A percentile compares a stretch with the other conserved stretches of the same genome.
phyloP scores from a whole-genome alignment of 1,139 yeast genomes.

The Candida freyschussii region DNA sequence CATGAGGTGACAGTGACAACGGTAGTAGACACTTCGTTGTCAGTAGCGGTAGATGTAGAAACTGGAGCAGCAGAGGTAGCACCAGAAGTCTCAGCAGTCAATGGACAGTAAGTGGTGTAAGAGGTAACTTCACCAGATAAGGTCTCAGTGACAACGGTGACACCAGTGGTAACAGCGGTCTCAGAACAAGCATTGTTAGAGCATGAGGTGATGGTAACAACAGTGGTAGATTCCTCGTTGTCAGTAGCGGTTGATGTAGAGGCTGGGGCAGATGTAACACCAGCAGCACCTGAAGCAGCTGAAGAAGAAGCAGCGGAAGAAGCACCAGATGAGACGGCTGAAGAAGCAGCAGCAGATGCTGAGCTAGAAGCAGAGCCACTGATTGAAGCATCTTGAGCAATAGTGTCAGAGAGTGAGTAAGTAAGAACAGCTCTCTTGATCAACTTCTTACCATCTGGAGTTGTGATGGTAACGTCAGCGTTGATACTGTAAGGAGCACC shows the following conservation, averaged over 20 bases:
- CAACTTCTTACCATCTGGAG: constrained; percentile 21
- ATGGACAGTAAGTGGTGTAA: constrained; percentile 35
- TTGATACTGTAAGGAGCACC: constrained; percentile 19
- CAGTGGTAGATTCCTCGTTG: constrained; percentile 19
- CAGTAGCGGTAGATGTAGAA: constrained; percentile 6
- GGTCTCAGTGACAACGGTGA: constrained; percentile 19
- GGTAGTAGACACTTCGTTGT: constrained; percentile 9
- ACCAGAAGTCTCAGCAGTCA: constrained; percentile 14
- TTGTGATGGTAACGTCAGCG: constrained; percentile 16
- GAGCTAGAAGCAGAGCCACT: constrained; percentile 7
- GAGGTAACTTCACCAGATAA: constrained; percentile 25
- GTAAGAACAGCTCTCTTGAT: constrained; percentile 18
- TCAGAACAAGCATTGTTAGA: constrained; percentile 19
- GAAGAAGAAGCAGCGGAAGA: constrained; percentile 7
- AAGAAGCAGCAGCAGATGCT: constrained; percentile 6
- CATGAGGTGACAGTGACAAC: constrained; percentile 26
- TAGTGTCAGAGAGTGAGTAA: constrained; percentile 10
- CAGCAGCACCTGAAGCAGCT: constrained; percentile 7
- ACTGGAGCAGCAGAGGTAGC: constrained; percentile 20
- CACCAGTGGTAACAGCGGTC: constrained; percentile 22
- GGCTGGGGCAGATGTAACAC: constrained; percentile 6
- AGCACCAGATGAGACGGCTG: constrained; percentile 6
- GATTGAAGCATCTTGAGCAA: constrained; percentile 11
- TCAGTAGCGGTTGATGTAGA: constrained; percentile 15
- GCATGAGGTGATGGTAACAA: constrained; percentile 24